phyloP scores from a whole-genome alignment of 108 stramenopile genomes.

The Cyclotella kingstonii region DNA sequence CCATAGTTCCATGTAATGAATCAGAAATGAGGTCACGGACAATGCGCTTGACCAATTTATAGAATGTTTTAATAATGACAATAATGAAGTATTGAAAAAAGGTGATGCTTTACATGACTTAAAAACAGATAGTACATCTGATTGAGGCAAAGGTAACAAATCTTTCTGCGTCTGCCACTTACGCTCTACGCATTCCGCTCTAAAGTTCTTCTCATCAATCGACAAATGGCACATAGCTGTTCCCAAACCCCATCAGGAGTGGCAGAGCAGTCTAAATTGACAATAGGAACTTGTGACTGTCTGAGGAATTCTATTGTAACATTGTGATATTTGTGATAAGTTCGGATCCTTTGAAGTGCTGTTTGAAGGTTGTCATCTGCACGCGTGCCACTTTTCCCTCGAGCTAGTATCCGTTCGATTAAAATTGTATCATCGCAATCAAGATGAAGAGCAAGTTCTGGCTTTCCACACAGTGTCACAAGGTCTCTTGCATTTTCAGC shows the following conservation, averaged over 20 bases:
- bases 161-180: background rate
- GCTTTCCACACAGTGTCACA: conserved; percentile 68
- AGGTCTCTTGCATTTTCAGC: conserved; percentile 73
- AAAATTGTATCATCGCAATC: conserved; percentile 76
- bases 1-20: too few relatives aligned
- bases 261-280: conserved; percentile 80
- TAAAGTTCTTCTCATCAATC: conserved; percentile 33
- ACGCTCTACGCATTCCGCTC: background rate
- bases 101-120: too few relatives aligned
- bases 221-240: conserved; percentile 63
- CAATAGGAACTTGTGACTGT: conserved; percentile 76
- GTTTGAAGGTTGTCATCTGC: conserved; percentile 84
- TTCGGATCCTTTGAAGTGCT: conserved; percentile 68
- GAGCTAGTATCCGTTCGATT: conserved; percentile 71
- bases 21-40: too few relatives aligned
- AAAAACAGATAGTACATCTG: too few relatives aligned
- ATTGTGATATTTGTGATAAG: conserved; percentile 75
- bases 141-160: background rate
- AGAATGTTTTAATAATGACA: too few relatives aligned
- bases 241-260: conserved; percentile 77
- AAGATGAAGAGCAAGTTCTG: conserved; percentile 78
- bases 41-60: too few relatives aligned
- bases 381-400: conserved; percentile 54
- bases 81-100: too few relatives aligned
- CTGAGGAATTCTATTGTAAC: conserved; percentile 72